Evolutionary conservation across 371 early-diverging fungal species (phyloP).

Genomic region (Mucor indicus): DNA sequence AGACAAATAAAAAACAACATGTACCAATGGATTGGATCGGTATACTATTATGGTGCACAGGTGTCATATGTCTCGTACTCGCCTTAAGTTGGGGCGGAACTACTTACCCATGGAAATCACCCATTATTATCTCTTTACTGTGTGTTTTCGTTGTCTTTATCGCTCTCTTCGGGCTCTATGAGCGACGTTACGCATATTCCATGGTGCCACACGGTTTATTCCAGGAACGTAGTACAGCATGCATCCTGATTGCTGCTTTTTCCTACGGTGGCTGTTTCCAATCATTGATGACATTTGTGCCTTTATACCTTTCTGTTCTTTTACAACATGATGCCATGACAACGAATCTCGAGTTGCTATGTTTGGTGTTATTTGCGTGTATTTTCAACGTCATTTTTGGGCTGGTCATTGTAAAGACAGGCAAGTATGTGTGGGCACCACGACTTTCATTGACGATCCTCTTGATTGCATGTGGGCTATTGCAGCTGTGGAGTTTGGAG

Average conservation of each 20-base stretch:
- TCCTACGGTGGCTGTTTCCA: constrained; percentile 44
- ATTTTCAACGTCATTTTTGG: constrained; percentile 38
- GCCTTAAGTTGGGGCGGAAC: constrained; percentile 43
- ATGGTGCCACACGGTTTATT: constrained; percentile 54
- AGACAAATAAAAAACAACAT: too few species aligned
- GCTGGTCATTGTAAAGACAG: constrained; percentile 33
- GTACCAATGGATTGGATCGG: constrained; percentile 23
- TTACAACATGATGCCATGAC: constrained; percentile 31
- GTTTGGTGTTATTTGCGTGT: constrained; percentile 38
- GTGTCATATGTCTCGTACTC: constrained; percentile 28
- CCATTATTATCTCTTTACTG: constrained; percentile 45
- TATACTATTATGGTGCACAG: constrained; percentile 27
- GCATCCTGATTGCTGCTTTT: constrained; percentile 36
- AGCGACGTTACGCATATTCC: constrained; percentile 43
- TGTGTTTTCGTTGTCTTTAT: constrained; percentile 38
- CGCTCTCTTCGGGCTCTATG: constrained; percentile 38
- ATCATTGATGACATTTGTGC: constrained; percentile 41
- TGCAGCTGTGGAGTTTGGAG: constrained; percentile 21
- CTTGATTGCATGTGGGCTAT: constrained; percentile 27
- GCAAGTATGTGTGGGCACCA: constrained; percentile 37
- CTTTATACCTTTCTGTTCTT: constrained; percentile 39
- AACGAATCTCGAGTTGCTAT: constrained; percentile 34
- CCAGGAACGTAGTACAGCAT: constrained; percentile 43
- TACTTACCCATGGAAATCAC: constrained; percentile 44
- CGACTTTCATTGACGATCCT: constrained; percentile 26